phyloP scores from a whole-genome alignment of 1,139 yeast species.

The Diutina sp. region DNA sequence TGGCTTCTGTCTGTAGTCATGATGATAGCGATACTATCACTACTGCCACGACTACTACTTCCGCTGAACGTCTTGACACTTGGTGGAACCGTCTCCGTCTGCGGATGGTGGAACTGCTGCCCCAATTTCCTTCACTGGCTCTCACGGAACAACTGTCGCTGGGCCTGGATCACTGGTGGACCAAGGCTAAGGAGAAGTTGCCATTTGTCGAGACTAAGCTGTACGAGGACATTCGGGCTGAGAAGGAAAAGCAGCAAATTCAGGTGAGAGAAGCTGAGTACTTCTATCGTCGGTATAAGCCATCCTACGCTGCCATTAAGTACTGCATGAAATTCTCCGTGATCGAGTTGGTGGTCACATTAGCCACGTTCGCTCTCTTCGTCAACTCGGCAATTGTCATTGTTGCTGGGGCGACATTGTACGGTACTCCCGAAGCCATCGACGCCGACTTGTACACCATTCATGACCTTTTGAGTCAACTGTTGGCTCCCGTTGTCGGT shows the following conservation, averaged over 20 bases:
- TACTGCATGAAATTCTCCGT: conserved; percentile 59
- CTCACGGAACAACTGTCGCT: neutral
- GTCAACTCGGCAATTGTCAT: conserved; percentile 1
- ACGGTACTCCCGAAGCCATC: conserved; percentile 29
- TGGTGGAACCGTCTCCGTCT: neutral
- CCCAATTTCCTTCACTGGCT: neutral
- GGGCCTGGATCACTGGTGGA: neutral
- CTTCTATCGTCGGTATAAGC: conserved; percentile 38
- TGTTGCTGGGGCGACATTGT: conserved; percentile 9
- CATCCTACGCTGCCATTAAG: conserved; percentile 50
- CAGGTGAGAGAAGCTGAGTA: conserved; percentile 16
- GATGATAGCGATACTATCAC: neutral
- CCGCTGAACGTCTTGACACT: neutral
- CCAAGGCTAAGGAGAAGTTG: neutral
- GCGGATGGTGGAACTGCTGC: neutral
- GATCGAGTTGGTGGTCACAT: conserved; percentile 38
- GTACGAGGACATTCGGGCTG: conserved; percentile 3
- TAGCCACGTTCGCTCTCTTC: conserved; percentile 1
- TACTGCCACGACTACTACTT: neutral
- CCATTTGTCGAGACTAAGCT: neutral
- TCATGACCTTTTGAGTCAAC: neutral
- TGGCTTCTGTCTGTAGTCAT: conserved; percentile 8
- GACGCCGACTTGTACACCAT: conserved; percentile 2
- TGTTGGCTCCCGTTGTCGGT: neutral
- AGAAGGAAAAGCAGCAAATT: conserved; percentile 8